Conservation (phyloP, 129 eudicot species). For the Saussurea involucrata region DNA sequence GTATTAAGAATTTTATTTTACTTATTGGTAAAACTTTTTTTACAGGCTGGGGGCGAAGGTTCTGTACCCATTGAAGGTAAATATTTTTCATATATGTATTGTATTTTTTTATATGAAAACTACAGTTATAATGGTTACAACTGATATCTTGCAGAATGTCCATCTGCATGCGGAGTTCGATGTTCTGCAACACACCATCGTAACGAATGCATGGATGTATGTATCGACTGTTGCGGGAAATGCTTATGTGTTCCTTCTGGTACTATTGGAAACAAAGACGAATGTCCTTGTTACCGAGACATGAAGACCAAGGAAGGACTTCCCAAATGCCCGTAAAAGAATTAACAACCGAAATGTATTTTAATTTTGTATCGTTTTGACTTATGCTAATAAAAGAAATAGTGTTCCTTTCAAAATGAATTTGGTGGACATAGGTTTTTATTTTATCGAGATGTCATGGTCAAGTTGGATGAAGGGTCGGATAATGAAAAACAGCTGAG, state of each 20-base stretch:
- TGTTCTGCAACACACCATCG: constrained; percentile 23
- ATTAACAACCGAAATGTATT: not conserved
- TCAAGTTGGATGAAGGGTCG: not conserved
- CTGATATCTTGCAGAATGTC: constrained; percentile 14
- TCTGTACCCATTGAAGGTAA: constrained; percentile 3
- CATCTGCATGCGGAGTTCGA: constrained; percentile 16
- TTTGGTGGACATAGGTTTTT: not conserved
- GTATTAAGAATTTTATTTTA: not conserved
- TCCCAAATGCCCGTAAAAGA: constrained; percentile 21
- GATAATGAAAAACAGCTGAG: not conserved
- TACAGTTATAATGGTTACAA: not conserved
- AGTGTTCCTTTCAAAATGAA: not conserved
- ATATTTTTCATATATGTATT: not conserved
- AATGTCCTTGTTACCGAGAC: constrained; percentile 30
- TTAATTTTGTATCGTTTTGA: not conserved
- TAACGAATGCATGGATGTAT: constrained; percentile 25
- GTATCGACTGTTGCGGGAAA: constrained; percentile 22
- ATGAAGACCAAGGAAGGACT: constrained; percentile 11
- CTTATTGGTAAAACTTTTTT: not conserved
- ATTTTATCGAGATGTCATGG: not conserved
- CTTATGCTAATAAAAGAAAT: not conserved
- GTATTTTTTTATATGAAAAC: not conserved
- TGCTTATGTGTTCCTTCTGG: constrained; percentile 31
- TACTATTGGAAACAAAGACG: constrained; percentile 19
- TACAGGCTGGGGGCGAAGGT: constrained; percentile 22